Evolutionary conservation across 1,284 basidiomycete species (phyloP), one percentile per base, ranked within the genome.

Genomic region (Sanghuangporus weigelae): DNA sequence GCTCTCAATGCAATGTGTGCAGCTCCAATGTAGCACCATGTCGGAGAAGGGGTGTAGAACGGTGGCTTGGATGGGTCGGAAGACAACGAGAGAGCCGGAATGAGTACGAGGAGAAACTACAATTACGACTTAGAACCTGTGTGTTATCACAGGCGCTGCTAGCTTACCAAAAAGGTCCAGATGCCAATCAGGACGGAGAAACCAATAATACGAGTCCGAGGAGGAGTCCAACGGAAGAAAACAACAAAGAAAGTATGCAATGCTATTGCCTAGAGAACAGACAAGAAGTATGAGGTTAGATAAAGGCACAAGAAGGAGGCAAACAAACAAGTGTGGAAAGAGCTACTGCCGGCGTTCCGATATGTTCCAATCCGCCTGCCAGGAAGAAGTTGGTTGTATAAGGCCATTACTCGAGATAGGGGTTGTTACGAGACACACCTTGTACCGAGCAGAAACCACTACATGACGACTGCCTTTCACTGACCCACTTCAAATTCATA

Each of bases 241-340:
- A 67, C 58, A 10, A 65, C 63, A 40, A 58, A 63, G 51, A 67
- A 67, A 1, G 66, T 67, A 51, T 67, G 63, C 7, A 67, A 21
- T 7, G 63, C 42, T 53, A 67, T 67, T n/a, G 63, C 60, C 63
- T 66, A 56, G 19, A 19, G 19, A 39, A 8, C n/a, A 5, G 11
- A 4, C 19, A 51, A 7, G 4, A 63, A 46, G 12, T 16, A 42
- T 11, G 16, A 35, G 50, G 26, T 35, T 31, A 35, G 26, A 57
- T 23, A 49, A 12, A 59, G 7, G 57, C 8, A 39, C 38, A 53
- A 23, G 21, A 59, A 46, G 38, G 12, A 60, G 7, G 23, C 23
- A 44, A 10, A 55, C 26, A n/a, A 54, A 67, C 66, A 35, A 65
- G 23, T 38, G 63, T 65, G 16, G 63, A 64, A 36, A 67, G 36